A percentile compares a stretch with the other conserved stretches of the same genome.
Conservation (phyloP, 2,329 filamentous ascomycete species). For the Fusarium bactridioides region DNA sequence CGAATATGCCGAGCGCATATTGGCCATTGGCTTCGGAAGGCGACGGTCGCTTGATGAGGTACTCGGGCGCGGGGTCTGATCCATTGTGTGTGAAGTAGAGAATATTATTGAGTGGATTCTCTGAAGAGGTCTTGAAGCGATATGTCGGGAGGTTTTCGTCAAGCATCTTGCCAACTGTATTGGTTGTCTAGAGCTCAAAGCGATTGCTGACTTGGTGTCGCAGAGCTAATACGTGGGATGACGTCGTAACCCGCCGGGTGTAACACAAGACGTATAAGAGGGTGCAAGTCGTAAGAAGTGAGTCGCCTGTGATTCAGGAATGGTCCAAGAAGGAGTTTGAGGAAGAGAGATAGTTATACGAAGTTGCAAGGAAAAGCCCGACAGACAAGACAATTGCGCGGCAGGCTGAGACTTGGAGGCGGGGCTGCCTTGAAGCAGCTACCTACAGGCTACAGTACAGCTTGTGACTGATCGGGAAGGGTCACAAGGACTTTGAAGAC, state of each 20-base stretch:
- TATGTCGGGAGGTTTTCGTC: conserved; percentile 92
- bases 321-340: neutral
- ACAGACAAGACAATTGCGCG: conserved; percentile 23
- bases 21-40: conserved; percentile 76
- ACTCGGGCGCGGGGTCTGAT: conserved; percentile 80
- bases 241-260: conserved; percentile 7
- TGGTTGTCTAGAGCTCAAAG: neutral
- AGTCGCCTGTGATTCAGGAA: neutral
- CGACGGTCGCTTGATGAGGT: conserved; percentile 80
- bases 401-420: conserved; percentile 25
- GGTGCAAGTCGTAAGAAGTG: neutral
- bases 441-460: neutral
- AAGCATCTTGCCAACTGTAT: conserved; percentile 67
- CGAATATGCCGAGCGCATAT: conserved; percentile 86
- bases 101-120: conserved; percentile 63
- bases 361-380: conserved; percentile 8
- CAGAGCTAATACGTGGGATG: conserved; percentile 10
- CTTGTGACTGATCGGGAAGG: conserved; percentile 13
- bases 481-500: conserved; percentile 8
- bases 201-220: conserved; percentile 10
- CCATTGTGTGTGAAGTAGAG: conserved; percentile 75
- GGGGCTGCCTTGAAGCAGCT: conserved; percentile 13
- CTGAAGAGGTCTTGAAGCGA: conserved; percentile 60
- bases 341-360: neutral
- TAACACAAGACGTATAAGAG: neutral